Conservation (phyloP, 2,329 filamentous ascomycete species). For the Fusarium solani-melongenae region DNA sequence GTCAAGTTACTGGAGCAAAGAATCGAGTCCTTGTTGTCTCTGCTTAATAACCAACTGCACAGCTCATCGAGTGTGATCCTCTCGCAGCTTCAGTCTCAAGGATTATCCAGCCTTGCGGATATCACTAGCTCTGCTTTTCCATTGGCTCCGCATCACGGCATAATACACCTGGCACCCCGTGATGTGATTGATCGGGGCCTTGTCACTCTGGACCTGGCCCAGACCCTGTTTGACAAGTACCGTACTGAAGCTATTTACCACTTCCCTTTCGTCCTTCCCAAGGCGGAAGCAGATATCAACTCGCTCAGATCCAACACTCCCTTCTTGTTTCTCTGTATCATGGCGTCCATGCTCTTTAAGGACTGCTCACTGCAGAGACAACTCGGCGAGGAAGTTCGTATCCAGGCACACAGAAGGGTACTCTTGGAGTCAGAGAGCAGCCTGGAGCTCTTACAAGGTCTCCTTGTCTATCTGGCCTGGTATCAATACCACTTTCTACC, state of each 20-base stretch:
- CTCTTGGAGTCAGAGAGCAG: background rate
- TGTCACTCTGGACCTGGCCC: background rate
- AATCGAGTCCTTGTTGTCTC: background rate
- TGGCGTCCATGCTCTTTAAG: background rate
- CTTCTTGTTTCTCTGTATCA: background rate
- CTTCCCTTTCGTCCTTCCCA: background rate
- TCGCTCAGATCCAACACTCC: background rate
- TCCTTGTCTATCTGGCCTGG: conserved; percentile 4
- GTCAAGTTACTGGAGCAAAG: background rate
- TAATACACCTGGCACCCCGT: background rate
- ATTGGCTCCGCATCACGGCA: background rate
- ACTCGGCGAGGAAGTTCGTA: conserved; percentile 1
- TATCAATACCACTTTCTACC: conserved; percentile 8
- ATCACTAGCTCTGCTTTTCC: background rate
- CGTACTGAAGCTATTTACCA: background rate
- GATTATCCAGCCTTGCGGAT: background rate
- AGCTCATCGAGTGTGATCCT: background rate
- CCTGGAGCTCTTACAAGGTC: background rate
- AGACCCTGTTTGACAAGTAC: background rate
- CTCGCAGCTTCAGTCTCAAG: background rate
- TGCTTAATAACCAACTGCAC: background rate
- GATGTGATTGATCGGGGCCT: conserved; percentile 1
- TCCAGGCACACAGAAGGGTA: background rate
- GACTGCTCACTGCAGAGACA: background rate
- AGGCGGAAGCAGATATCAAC: background rate